These are phyloP conservation scores for Rhizophagus clarus DNA, from an alignment of 192 early-diverging fungal species.

Conservation along the genomic window DNA sequence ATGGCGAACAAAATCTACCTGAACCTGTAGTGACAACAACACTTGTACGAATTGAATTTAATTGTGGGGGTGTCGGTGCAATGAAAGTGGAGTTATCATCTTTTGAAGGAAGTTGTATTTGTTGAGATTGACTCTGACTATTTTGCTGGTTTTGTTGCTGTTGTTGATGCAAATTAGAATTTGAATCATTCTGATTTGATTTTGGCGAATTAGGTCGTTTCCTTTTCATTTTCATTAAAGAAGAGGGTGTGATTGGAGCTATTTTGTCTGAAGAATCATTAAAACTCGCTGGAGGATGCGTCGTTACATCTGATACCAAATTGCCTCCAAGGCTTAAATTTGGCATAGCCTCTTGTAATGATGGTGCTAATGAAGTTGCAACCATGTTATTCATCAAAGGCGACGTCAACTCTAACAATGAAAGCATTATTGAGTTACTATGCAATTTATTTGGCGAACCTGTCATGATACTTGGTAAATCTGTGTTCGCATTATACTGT, in stretches of 20 bases:
- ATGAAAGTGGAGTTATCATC: not conserved
- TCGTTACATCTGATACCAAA: constrained; percentile 7
- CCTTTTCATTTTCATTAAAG: constrained; percentile 62
- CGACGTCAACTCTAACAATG: not conserved
- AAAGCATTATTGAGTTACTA: not conserved
- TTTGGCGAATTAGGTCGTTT: constrained; percentile 26
- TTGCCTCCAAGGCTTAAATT: constrained; percentile 21
- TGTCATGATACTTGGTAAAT: not conserved
- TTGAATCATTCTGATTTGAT: not conserved
- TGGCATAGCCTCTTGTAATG: constrained; percentile 16
- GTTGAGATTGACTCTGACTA: not conserved
- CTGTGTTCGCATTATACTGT: not conserved
- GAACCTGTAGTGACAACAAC: not conserved
- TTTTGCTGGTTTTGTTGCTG: not conserved
- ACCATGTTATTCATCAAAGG: not conserved
- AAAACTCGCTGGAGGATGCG: not conserved
- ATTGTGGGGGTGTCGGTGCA: not conserved
- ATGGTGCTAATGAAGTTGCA: not conserved
- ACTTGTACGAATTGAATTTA: not conserved
- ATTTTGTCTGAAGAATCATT: not conserved
- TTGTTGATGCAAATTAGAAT: not conserved
- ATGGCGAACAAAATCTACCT: not conserved
- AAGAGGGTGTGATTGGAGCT: constrained; percentile 68
- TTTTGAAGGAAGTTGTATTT: not conserved
- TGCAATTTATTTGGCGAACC: not conserved